A percentile compares a stretch with the other conserved stretches of the same genome.
Evolutionary conservation across 768 basidiomycete species (phyloP).

Genomic region (Hypholoma fasciculare): DNA sequence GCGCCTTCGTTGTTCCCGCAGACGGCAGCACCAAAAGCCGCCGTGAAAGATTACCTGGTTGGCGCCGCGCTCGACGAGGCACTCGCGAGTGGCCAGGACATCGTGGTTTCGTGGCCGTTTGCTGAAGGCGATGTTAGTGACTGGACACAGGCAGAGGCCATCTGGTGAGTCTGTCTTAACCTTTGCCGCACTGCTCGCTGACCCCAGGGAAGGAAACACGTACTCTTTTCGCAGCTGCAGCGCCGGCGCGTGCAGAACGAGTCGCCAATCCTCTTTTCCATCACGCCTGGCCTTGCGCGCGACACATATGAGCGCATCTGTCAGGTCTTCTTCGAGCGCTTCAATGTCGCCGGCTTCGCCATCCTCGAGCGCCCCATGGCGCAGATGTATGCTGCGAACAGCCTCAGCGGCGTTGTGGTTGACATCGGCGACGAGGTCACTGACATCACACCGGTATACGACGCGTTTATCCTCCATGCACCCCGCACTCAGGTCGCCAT

Average conservation of each 20-base stretch:
- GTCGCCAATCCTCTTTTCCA: slow-evolving; percentile 78
- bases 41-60: slow-evolving; percentile 80
- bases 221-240: slow-evolving; percentile 73
- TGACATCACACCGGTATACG: slow-evolving; percentile 77
- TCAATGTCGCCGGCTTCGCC: slow-evolving; percentile 84
- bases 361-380: slow-evolving; percentile 83
- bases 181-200: not conserved
- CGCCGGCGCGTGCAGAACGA: slow-evolving; percentile 85
- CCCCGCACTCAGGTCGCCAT: slow-evolving; percentile 58
- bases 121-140: slow-evolving; percentile 70
- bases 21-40: slow-evolving; percentile 39
- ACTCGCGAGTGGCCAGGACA: slow-evolving; percentile 67
- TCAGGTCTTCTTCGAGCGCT: slow-evolving; percentile 89
- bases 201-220: slow-evolving; percentile 65
- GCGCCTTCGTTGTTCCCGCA: slow-evolving; percentile 46
- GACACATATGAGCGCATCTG: slow-evolving; percentile 70
- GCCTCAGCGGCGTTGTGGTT: slow-evolving; percentile 72
- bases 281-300: slow-evolving; percentile 65
- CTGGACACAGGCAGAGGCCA: slow-evolving; percentile 85
- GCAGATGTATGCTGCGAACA: slow-evolving; percentile 77
- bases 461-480: slow-evolving; percentile 60
- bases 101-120: slow-evolving; percentile 83
- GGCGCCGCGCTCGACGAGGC: slow-evolving; percentile 82
- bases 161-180: slow-evolving; percentile 61
- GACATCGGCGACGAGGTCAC: slow-evolving; percentile 80